These are phyloP conservation scores for Camellia oleifera DNA, from an alignment of 179 eudicot species.

Conservation along the genomic window DNA sequence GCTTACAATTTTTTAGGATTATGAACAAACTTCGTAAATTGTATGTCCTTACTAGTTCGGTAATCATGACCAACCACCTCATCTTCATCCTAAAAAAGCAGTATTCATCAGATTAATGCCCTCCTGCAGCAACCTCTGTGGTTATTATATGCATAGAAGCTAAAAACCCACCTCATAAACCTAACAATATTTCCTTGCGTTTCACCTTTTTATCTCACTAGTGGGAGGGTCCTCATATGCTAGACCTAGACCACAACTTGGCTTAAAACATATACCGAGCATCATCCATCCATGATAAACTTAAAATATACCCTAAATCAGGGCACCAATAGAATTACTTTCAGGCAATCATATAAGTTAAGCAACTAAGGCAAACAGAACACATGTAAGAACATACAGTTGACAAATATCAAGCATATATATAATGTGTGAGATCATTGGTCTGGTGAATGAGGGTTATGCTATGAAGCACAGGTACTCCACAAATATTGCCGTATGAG, in stretches of 20 bases:
- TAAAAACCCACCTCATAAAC: not conserved
- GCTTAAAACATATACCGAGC: not conserved
- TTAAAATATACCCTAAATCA: not conserved
- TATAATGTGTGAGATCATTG: no score
- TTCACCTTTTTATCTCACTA: not conserved
- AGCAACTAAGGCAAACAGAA: not conserved
- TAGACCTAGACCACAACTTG: not conserved
- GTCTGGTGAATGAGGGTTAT: not conserved
- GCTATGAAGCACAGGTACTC: no score
- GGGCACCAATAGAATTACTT: not conserved
- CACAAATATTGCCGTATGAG: no score
- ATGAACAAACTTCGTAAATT: not conserved
- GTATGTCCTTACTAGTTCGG: not conserved
- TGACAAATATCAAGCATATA: not conserved
- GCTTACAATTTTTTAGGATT: not conserved
- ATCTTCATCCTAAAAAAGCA: not conserved
- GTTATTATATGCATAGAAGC: not conserved
- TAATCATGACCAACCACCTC: not conserved
- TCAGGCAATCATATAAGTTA: not conserved
- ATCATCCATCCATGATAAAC: not conserved
- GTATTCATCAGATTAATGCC: not conserved
- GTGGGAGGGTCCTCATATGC: not conserved
- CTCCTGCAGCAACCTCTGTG: not conserved
- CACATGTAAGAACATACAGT: not conserved
- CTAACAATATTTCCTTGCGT: not conserved